Evolutionary conservation across 306 rosid genomes (phyloP), one percentile per base, ranked within the genome.

Genomic region (Lathyrus tuberosus): DNA sequence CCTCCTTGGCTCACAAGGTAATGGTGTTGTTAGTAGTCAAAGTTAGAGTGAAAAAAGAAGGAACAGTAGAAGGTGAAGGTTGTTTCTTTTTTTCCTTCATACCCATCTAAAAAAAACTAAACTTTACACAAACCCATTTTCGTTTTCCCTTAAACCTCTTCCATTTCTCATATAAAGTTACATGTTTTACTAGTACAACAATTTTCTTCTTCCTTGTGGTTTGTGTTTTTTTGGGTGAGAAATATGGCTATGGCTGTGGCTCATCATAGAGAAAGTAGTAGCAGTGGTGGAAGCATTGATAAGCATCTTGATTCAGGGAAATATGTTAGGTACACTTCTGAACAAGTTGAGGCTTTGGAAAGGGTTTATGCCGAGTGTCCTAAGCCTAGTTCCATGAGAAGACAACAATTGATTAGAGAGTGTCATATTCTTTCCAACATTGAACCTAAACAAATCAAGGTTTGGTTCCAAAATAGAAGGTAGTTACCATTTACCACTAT

Each of bases 381-480:
- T 3, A 94, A 94, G 68, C 99, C 99, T 14, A 95, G 96, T 76
- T 95, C 99, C 41, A 42, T 89, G 22, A 84, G 97, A n/a, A 82
- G 99, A 65, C 97, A 94, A 47, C 99, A 91, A 67, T 59, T 94
- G 78, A 91, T 94, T 80, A 86, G 97, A 5, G 99, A 94, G 60
- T 94, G 97, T 69, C 91, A 97, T 68, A 94, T 89, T 86, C 95
- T 94, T 56, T 82, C 88, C 31, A 88, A 88, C 84, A 87, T 94
- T 57, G 99, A 94, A 65, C 96, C 99, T 14, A 94, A 91, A 79
- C 99, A 94, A 89, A 94, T 94, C 92, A 94, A 94, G 73, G 99
- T 94, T 76, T 94, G 99, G 99, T 94, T 94, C 67, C 99, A 94
- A 76, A 94, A 94, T 86, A 88, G 99, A 22, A 91, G 99, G 98